Base-by-base conservation (phyloP, 495 filamentous ascomycete genomes). In the Alectoria sarmentosa region DNA sequence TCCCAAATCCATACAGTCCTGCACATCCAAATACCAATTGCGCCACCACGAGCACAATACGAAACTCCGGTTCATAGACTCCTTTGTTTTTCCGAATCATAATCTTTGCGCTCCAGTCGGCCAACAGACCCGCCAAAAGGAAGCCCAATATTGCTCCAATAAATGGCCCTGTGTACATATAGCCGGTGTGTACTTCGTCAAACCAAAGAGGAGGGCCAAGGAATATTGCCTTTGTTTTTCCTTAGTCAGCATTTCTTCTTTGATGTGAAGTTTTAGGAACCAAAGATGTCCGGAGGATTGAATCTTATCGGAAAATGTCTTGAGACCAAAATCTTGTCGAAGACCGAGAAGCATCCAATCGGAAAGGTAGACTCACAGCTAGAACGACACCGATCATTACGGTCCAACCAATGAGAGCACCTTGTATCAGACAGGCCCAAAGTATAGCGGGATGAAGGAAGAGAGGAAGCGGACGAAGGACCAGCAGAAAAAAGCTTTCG, bases 361-460 rank as follows among this genome's bases (percentile, higher is more conserved):
- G 1, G 2, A 48, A 48, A 48, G 21, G 21, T 48, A 48, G 44
- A 48, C 44, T 48, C n/a, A 48, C 44, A 13, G 90, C 91, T 32
- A 96, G 76, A 61, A 94, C 84, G 34, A 96, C 89, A 57, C 92
- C 92, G 60, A 97, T 94, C 71, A 97, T 87, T 11, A 96, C 92
- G 6, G 91, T 92, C 92, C 92, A 97, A 65, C 92, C 92, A 66
- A 97, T 95, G 65, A 96, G 80, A 2, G 90, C 84, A 17, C 92
- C 92, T 80, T 97, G 92, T 54, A 90, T 96, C 3, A 97, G 78
- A 72, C 88, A 92, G 14, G 90, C 91, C 90, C 91, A 97, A 41
- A 96, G 71, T 61, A 97, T 87, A 46, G 89, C 90, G 0, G 92
- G 92, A 67, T 97, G 92, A 21, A 90, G 73, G 69, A 87, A 87